A percentile compares a stretch with the other conserved stretches of the same genome.
Conservation (phyloP, 192 early-diverging fungal species). For the Entomortierella chlamydospora region DNA sequence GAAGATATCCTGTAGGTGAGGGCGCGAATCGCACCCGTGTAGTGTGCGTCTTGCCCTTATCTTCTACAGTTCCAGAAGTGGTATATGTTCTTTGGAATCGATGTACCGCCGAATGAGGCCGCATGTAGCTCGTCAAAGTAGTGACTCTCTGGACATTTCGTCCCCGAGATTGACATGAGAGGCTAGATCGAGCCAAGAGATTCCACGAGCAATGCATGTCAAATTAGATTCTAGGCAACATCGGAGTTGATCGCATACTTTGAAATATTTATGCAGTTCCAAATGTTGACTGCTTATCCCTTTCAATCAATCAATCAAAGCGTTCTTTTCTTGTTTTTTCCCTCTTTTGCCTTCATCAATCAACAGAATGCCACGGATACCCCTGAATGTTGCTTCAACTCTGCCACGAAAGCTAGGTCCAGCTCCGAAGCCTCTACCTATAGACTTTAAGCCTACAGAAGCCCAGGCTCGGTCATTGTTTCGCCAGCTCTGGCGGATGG, state of each 20-base stretch:
- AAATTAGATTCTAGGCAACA: too few relatives aligned
- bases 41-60: constrained; percentile 7
- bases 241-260: neutral
- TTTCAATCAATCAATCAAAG: neutral
- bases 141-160: neutral
- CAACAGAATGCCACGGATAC: constrained; percentile 39
- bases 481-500: constrained; percentile 40
- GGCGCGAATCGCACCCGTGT: constrained; percentile 91
- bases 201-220: constrained; percentile 30
- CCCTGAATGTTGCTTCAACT: constrained; percentile 24
- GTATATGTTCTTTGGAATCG: neutral
- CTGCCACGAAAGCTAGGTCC: constrained; percentile 33
- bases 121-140: neutral
- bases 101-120: neutral
- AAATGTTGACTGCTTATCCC: neutral
- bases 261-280: too few relatives aligned
- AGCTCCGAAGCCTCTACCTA: constrained; percentile 23
- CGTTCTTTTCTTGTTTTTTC: neutral
- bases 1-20: constrained; percentile 92
- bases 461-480: constrained; percentile 46
- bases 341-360: neutral
- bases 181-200: neutral
- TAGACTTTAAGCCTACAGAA: constrained; percentile 18
- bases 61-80: neutral
- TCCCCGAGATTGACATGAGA: neutral